Percentiles rank a stretch among this genome's conserved stretches.
Conservation (phyloP, 768 basidiomycete species). For the Coprinellus aureogranulatus region DNA sequence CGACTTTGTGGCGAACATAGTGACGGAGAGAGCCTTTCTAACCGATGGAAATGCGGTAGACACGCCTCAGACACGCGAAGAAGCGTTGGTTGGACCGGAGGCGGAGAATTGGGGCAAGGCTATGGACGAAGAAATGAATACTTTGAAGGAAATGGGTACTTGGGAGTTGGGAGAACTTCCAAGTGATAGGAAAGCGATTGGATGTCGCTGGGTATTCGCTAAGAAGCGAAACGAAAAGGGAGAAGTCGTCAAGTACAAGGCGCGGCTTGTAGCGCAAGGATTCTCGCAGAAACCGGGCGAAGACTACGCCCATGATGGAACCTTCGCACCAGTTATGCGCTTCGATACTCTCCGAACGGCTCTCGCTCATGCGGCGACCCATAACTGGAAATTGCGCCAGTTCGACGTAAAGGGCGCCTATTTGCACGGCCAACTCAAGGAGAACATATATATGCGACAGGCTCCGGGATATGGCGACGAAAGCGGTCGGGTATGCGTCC, state of each 20-base stretch:
- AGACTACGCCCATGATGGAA: conserved; percentile 28
- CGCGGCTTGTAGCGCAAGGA: conserved; percentile 31
- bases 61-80: neutral
- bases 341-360: conserved; percentile 23
- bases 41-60: neutral
- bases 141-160: conserved; percentile 6
- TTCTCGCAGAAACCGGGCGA: conserved; percentile 38
- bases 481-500: conserved; percentile 1
- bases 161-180: conserved; percentile 8
- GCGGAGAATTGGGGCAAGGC: conserved; percentile 14
- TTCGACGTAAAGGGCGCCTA: conserved; percentile 10
- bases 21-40: conserved; percentile 31
- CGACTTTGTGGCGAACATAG: too few relatives aligned
- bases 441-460: conserved; percentile 12
- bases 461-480: conserved; percentile 8
- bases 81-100: neutral
- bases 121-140: conserved; percentile 11
- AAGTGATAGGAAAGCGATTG: conserved; percentile 4
- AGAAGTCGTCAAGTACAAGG: conserved; percentile 20
- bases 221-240: conserved; percentile 20
- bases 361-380: conserved; percentile 30
- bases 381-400: conserved; percentile 14
- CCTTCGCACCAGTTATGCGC: conserved; percentile 26
- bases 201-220: conserved; percentile 6
- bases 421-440: conserved; percentile 8